phyloP scores from a whole-genome alignment of 106 monocot genomes.

The Apostasia ramifera region DNA sequence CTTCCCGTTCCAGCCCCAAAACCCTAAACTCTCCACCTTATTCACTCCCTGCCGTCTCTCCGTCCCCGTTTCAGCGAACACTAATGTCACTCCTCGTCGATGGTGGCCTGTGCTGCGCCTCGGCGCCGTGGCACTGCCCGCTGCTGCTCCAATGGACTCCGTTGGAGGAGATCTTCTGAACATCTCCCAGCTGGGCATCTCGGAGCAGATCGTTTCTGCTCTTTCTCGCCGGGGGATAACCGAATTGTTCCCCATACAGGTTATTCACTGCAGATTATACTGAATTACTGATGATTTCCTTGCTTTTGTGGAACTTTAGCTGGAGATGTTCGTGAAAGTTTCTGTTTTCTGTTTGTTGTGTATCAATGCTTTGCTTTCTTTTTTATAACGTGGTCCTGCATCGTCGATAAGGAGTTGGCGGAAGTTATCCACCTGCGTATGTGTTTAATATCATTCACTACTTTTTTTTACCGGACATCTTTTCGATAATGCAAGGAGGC shows the following conservation, averaged over 20 bases:
- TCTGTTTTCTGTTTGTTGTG: not conserved
- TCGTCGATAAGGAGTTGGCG: too few species aligned
- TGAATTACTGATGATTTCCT: not conserved
- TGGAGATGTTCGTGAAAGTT: too few species aligned
- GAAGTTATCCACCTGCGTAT: too few species aligned
- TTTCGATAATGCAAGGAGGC: too few species aligned
- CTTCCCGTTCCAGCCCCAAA: not conserved
- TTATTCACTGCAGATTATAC: not conserved
- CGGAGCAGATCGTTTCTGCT: slow-evolving; percentile 41
- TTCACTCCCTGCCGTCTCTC: slow-evolving; percentile 2
- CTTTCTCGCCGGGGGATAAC: slow-evolving; percentile 42
- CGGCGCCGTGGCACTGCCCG: not conserved
- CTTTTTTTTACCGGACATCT: too few species aligned
- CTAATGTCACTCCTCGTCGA: not conserved
- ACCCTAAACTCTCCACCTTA: slow-evolving; percentile 8
- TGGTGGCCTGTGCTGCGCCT: not conserved
- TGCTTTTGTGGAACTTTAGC: too few species aligned
- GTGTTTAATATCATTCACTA: too few species aligned
- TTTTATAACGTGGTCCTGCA: too few species aligned
- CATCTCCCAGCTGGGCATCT: slow-evolving; percentile 39
- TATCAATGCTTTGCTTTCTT: not conserved
- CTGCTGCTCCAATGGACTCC: not conserved
- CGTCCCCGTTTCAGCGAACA: not conserved
- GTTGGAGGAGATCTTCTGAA: slow-evolving; percentile 10
- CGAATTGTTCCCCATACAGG: slow-evolving; percentile 49